Evolutionary conservation across 805 yeast species (phyloP).

Genomic region (Starmerella potacharoeniae): DNA sequence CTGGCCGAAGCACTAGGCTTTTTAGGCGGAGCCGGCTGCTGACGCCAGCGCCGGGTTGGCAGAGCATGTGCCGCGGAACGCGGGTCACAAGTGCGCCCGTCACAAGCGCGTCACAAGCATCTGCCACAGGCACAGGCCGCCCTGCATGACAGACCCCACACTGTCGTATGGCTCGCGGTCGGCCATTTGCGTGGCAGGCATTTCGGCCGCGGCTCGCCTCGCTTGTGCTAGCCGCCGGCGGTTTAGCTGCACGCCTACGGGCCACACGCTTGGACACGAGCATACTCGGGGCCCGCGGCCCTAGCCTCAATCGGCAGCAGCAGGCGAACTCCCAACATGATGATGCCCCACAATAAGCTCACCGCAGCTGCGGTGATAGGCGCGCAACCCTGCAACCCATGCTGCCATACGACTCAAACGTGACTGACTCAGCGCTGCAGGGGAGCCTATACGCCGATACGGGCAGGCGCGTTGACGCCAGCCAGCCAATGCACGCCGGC

Average conservation of each 20-base stretch:
- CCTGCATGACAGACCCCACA: background rate
- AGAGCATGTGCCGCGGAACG: too few species aligned
- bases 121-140: too few species aligned
- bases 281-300: background rate
- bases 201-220: background rate
- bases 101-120: background rate
- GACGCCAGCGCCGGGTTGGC: too few species aligned
- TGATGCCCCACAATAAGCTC: background rate
- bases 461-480: background rate
- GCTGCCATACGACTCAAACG: background rate
- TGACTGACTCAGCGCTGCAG: conserved; percentile 1
- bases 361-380: background rate
- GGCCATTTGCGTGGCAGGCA: background rate
- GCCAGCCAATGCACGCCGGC: background rate
- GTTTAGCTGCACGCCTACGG: background rate
- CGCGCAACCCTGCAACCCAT: background rate
- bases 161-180: background rate
- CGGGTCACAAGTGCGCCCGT: background rate
- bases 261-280: background rate
- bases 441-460: conserved; percentile 1
- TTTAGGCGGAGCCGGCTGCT: too few species aligned
- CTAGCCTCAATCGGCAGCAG: background rate
- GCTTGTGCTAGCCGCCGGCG: background rate
- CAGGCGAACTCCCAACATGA: background rate
- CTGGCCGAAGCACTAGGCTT: too few species aligned